Base-by-base conservation (phyloP, 2,329 filamentous ascomycete species). In the Trematosphaeria pertusa region DNA sequence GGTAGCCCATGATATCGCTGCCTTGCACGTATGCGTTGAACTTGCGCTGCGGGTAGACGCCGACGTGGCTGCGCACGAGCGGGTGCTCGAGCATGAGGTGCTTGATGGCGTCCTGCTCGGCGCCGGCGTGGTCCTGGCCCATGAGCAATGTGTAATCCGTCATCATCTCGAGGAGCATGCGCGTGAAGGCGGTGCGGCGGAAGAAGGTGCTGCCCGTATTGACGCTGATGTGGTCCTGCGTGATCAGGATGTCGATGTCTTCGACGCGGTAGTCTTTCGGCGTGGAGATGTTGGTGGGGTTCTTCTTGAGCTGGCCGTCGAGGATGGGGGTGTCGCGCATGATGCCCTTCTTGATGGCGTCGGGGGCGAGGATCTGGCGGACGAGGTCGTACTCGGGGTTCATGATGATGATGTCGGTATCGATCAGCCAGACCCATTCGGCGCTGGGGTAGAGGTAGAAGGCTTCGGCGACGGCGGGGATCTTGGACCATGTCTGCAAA, bases 381-480 rank as follows among this genome's bases (percentile, higher is more conserved):
- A 63, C 61, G 17, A 75, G 55, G 44, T 67, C 58, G 39, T 65
- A 59, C 15, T 59, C 50, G 21, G 70, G 71, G 6, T 60, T 65
- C 72, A 74, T 75, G 34, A 75, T 55, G 46, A 75, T 68, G 18
- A 73, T 71, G 55, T 75, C 72, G 24, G 72, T 64, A 54, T 75
- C 72, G 41, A 74, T 61, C 48, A 73, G 71, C 69, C 71, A 74
- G 32, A 75, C 54, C 72, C 72, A 75, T 50, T 75, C 66, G 34
- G 68, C 68, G 14, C 61, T 58, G 2, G 72, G 71, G 50, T 67
- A 59, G 8, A 66, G 65, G 40, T 65, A 62, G 53, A 74, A 74
- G 5, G 71, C 68, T 48, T 75, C 71, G 31, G 70, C 58, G 15
- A 75, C 65, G 22, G 71, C 69, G 32, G 71, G 71, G 22, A 75